Evolutionary conservation across 352 stramenopile species (phyloP).

Genomic region (Globisporangium okanoganense): DNA sequence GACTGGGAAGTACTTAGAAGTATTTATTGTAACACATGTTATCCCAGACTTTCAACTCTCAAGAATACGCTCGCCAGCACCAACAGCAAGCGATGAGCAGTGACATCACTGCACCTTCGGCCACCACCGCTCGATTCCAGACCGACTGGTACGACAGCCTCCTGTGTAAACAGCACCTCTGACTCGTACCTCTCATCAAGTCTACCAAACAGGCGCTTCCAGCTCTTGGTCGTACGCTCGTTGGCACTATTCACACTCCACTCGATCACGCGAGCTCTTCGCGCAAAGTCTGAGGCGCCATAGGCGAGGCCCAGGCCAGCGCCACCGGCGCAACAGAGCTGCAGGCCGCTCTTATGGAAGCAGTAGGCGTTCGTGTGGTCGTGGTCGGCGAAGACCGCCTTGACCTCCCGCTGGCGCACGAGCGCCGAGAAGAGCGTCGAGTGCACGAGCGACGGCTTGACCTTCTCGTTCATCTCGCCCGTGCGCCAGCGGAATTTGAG

Average conservation of each 20-base stretch:
- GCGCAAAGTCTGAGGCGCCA: conserved; percentile 21
- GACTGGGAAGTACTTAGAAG: no score
- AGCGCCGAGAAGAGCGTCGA: background rate
- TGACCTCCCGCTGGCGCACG: conserved; percentile 16
- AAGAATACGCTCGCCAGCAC: no score
- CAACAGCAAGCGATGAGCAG: no score
- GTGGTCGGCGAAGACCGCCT: conserved; percentile 47
- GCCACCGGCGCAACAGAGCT: conserved; percentile 48
- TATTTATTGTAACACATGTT: no score
- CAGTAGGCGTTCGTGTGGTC: conserved; percentile 44
- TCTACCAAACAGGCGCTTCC: conserved; percentile 38
- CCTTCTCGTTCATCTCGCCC: conserved; percentile 1
- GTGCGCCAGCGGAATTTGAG: background rate
- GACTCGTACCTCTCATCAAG: no score
- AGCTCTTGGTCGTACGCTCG: conserved; percentile 35
- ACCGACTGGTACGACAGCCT: no score
- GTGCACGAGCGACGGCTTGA: background rate
- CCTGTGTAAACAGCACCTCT: no score
- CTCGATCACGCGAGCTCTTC: conserved; percentile 39
- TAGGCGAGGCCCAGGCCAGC: conserved; percentile 39
- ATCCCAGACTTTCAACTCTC: no score
- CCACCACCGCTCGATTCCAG: no score
- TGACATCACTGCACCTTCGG: no score
- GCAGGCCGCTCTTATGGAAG: conserved; percentile 21
- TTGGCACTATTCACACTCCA: conserved; percentile 33